These are phyloP conservation scores for Catunica adiposa DNA, from an alignment of 2,329 filamentous ascomycete genomes.

Conservation along the genomic window DNA sequence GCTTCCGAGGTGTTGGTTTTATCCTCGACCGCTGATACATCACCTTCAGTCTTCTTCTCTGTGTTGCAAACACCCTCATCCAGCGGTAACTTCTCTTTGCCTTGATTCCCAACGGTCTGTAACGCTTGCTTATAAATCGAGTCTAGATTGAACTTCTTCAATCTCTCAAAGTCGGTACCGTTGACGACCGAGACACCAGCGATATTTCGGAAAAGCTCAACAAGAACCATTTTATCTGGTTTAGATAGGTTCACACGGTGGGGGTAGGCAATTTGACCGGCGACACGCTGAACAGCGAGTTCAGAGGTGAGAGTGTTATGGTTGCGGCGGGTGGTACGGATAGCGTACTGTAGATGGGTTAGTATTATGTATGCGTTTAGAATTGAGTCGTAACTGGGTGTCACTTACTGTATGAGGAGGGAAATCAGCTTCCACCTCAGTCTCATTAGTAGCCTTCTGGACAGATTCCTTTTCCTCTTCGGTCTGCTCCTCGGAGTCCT, in stretches of 20 bases:
- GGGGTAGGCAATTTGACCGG: conserved; percentile 42
- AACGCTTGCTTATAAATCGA: conserved; percentile 42
- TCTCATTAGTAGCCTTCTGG: not conserved
- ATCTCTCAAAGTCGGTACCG: conserved; percentile 47
- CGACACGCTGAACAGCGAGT: conserved; percentile 54
- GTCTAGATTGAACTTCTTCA: conserved; percentile 64
- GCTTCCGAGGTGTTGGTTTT: too few species aligned
- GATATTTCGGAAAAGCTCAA: conserved; percentile 56
- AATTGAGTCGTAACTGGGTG: not conserved
- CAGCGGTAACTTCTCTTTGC: too few species aligned
- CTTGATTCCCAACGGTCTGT: too few species aligned
- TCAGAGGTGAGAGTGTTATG: conserved; percentile 52
- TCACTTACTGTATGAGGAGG: conserved; percentile 29
- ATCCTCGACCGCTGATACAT: too few species aligned
- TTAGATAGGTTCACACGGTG: conserved; percentile 64
- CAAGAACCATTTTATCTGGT: conserved; percentile 64
- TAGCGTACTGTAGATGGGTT: conserved; percentile 50
- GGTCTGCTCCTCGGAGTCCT: not conserved
- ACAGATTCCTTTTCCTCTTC: not conserved
- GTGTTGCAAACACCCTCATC: too few species aligned
- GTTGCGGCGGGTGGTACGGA: conserved; percentile 61
- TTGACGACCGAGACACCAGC: conserved; percentile 68
- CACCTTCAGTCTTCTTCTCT: too few species aligned
- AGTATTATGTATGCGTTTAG: not conserved
- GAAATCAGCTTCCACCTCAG: conserved; percentile 11